phyloP scores from a whole-genome alignment of 345 rosid genomes.

The Orychophragmus violaceus region DNA sequence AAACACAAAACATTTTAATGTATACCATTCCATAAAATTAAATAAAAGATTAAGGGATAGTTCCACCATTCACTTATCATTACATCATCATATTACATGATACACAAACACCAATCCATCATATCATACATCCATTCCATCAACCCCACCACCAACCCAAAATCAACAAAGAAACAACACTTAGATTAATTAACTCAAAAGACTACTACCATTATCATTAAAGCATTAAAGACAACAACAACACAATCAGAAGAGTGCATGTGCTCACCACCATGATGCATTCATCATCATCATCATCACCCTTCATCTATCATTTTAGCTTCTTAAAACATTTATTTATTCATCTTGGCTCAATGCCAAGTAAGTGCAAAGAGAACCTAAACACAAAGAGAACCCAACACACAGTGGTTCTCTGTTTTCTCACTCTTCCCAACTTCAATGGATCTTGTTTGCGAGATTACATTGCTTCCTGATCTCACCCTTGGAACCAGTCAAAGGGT shows the following conservation, averaged over 20 bases:
- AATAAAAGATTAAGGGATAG: background rate
- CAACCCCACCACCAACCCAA: constrained; percentile 10
- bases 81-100: no score
- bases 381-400: no score
- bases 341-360: constrained; percentile 19
- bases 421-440: constrained; percentile 30
- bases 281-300: constrained; percentile 31
- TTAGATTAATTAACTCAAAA: constrained; percentile 18
- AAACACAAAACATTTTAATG: no score
- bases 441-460: constrained; percentile 77
- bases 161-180: constrained; percentile 21
- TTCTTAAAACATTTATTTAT: constrained; percentile 6
- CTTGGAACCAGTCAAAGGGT: constrained; percentile 77
- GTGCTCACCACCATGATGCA: constrained; percentile 28
- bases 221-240: constrained; percentile 22
- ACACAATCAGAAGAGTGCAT: constrained; percentile 17
- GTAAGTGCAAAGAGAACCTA: constrained; percentile 13
- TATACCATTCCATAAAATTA: background rate
- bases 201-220: constrained; percentile 19
- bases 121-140: constrained; percentile 25
- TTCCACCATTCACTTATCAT: background rate
- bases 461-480: constrained; percentile 97
- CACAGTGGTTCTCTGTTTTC: constrained; percentile 11
- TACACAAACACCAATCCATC: no score
- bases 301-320: constrained; percentile 21